A percentile compares a stretch with the other conserved stretches of the same genome.
phyloP scores from a whole-genome alignment of 2,329 filamentous ascomycete species.

The Ophiocordyceps sinensis region DNA sequence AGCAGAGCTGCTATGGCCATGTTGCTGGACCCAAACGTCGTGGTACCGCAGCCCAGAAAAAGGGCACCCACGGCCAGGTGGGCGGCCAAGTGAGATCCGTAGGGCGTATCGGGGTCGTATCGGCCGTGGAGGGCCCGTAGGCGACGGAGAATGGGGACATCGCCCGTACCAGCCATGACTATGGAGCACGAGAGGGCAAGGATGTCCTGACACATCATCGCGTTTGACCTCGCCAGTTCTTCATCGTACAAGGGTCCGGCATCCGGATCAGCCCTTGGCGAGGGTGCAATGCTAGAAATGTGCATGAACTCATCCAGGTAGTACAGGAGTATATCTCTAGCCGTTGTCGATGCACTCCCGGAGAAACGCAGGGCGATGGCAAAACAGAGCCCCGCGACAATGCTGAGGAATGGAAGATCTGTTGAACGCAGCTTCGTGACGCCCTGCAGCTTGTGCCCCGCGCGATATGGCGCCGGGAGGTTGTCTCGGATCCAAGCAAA shows the following conservation, averaged over 20 bases:
- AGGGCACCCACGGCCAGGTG: constrained; percentile 85
- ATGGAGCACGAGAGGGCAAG: constrained; percentile 69
- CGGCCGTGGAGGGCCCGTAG: constrained; percentile 80
- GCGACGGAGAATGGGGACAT: constrained; percentile 70
- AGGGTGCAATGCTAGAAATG: constrained; percentile 45
- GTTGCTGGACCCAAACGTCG: constrained; percentile 81
- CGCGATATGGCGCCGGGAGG: constrained; percentile 55
- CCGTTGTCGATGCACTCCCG: constrained; percentile 53
- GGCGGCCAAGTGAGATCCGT: constrained; percentile 84
- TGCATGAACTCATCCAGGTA: constrained; percentile 81
- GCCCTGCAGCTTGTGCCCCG: constrained; percentile 42
- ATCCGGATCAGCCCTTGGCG: constrained; percentile 13
- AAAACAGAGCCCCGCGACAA: constrained; percentile 79
- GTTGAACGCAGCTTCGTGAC: constrained; percentile 56
- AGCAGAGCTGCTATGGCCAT: constrained; percentile 75
- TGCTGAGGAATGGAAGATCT: constrained; percentile 86
- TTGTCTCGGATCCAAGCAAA: constrained; percentile 62
- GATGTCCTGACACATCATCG: constrained; percentile 82
- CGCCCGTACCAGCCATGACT: constrained; percentile 93
- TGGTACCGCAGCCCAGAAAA: constrained; percentile 84
- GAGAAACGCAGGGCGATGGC: constrained; percentile 60
- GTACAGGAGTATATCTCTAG: constrained; percentile 67
- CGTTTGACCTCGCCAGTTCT: constrained; percentile 66
- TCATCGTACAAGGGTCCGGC: constrained; percentile 54
- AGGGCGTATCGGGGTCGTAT: constrained; percentile 69